Evolutionary conservation across 495 filamentous ascomycete species (phyloP).

Genomic region (Neurospora sp.): DNA sequence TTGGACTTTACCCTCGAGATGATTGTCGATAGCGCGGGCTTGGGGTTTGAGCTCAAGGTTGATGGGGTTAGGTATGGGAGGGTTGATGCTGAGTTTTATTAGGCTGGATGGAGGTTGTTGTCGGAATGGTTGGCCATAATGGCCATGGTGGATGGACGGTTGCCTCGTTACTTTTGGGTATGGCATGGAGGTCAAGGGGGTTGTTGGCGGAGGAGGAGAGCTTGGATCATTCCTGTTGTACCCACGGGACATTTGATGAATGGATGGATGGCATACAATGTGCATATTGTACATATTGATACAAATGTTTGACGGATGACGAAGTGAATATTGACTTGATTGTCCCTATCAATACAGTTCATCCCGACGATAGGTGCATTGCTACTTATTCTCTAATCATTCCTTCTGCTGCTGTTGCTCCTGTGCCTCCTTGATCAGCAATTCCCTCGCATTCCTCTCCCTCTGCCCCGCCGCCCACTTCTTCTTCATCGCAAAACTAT

Average conservation of each 20-base stretch:
- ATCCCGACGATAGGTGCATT: neutral
- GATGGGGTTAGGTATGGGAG: conserved; percentile 61
- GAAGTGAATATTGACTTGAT: neutral
- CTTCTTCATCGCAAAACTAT: neutral
- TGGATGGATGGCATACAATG: neutral
- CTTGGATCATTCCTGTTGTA: neutral
- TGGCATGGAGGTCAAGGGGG: neutral
- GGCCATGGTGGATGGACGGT: neutral
- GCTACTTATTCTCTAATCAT: neutral
- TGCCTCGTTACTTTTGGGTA: neutral
- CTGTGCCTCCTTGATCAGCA: neutral
- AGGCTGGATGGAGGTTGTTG: neutral
- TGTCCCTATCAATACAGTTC: neutral
- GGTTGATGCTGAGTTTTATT: conserved; percentile 63
- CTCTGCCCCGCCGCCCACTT: neutral
- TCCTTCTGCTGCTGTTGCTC: neutral
- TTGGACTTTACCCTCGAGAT: conserved; percentile 68
- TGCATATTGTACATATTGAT: neutral
- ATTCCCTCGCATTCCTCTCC: neutral
- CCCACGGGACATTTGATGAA: neutral
- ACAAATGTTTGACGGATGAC: neutral
- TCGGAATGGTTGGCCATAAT: neutral
- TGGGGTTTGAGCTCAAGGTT: conserved; percentile 64
- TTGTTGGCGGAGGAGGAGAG: neutral
- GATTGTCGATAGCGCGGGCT: conserved; percentile 59